Percentiles rank a stretch among this genome's conserved stretches.
These are phyloP conservation scores for Knufia fluminis DNA, from an alignment of 2,329 filamentous ascomycete species.

Conservation along the genomic window DNA sequence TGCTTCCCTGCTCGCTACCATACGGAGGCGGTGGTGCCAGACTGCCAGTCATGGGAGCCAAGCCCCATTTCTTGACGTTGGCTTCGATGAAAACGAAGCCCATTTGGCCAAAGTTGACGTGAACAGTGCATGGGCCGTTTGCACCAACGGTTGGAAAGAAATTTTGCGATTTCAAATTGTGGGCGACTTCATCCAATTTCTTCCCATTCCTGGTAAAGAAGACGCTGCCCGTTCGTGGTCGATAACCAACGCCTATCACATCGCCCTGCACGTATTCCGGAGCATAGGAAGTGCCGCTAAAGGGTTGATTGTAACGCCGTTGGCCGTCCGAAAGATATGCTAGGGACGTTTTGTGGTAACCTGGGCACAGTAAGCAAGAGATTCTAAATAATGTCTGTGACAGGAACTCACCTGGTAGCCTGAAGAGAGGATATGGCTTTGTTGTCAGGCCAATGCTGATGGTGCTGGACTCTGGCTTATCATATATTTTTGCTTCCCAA, in stretches of 20 bases:
- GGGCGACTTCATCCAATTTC: constrained; percentile 86
- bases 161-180: constrained; percentile 88
- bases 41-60: constrained; percentile 91
- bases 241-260: constrained; percentile 90
- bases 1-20: constrained; percentile 92
- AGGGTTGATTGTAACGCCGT: constrained; percentile 88
- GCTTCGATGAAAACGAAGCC: constrained; percentile 99
- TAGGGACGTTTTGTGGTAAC: constrained; percentile 84
- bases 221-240: constrained; percentile 84
- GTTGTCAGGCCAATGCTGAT: constrained; percentile 91
- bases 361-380: constrained; percentile 36
- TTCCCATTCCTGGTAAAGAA: constrained; percentile 99
- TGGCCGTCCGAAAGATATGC: constrained; percentile 84
- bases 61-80: constrained; percentile 98
- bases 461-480: constrained; percentile 81
- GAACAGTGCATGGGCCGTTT: constrained; percentile 82
- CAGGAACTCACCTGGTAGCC: constrained; percentile 73
- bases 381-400: background rate
- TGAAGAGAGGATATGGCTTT: constrained; percentile 92
- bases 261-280: constrained; percentile 85
- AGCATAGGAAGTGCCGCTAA: constrained; percentile 68
- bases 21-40: constrained; percentile 93
- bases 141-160: constrained; percentile 97
- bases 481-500: constrained; percentile 98
- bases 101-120: constrained; percentile 96